Conservation (phyloP, 2,329 filamentous ascomycete species). For the Colletotrichum paranaense region DNA sequence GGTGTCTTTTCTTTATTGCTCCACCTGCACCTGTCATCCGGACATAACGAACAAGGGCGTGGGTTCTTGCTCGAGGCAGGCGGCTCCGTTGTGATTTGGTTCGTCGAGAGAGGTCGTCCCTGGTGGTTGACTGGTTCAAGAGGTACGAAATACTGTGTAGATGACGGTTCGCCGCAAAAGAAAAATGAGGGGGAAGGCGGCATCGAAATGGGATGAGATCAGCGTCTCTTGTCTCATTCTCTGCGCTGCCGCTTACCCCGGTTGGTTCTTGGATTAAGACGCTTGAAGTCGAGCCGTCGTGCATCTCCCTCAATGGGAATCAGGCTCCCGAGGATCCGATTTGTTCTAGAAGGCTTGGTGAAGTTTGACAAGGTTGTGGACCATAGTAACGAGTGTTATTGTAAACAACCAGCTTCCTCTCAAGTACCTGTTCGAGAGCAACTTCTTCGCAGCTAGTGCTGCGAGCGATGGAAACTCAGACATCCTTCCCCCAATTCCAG, state of each 20-base stretch:
- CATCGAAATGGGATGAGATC: neutral
- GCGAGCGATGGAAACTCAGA: neutral
- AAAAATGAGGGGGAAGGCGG: neutral
- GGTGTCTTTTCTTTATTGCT: neutral
- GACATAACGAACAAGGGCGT: slow-evolving; percentile 8
- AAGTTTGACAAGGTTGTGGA: neutral
- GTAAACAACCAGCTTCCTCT: neutral
- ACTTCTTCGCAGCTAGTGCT: neutral
- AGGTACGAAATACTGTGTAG: neutral
- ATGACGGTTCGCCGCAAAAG: neutral
- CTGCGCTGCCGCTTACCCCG: slow-evolving; percentile 9
- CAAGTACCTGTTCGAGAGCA: neutral
- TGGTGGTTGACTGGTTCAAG: neutral
- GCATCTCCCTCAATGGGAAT: neutral
- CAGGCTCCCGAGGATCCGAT: neutral
- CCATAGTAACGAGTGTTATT: neutral
- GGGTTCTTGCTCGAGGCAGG: neutral
- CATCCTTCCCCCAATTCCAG: neutral
- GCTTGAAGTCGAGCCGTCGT: neutral
- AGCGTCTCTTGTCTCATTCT: slow-evolving; percentile 8
- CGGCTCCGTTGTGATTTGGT: neutral
- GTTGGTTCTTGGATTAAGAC: slow-evolving; percentile 9
- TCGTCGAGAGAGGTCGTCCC: neutral
- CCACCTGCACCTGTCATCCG: slow-evolving; percentile 17
- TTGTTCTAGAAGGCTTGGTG: slow-evolving; percentile 6